Base-by-base conservation (phyloP, 805 yeast genomes). In the Spathaspora gorwiae region DNA sequence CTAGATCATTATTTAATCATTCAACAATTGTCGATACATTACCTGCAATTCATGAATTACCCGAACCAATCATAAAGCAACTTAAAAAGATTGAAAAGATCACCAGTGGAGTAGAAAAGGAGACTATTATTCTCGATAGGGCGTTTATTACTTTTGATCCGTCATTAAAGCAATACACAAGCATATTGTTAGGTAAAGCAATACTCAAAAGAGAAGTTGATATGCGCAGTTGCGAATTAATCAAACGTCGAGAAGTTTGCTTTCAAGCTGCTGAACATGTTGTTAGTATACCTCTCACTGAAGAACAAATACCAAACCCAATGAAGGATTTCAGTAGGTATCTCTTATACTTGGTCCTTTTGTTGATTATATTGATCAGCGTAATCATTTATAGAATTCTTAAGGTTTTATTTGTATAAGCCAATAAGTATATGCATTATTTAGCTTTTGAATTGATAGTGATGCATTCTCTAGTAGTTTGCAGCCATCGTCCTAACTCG, bases 211-310 rank as follows among this genome's bases (percentile, higher is more conserved):
- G 65, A 40, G 66, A 64, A 6, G 54, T 71, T 30, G 47, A 47
- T 19, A 50, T 42, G 2, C 31, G 36, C 7, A 65, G 64, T 24
- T 70, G 75, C 49, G 64, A 58, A 44, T 51, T 70, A 26, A 61
- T 71, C 27, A 56, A 52, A 40, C 54, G 76, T 37, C 51, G 76
- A 41, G 65, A 64, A 11, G 56, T 71, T 6, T 71, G 76, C 39
- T 62, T 54, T 42, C 70, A 59, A 50, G 74, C 75, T 1, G 72
- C 72, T 2, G 73, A 68, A 40, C 66, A 66, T 45, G 72, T 70
- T 26, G 70, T 70, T 12, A 61, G 68, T 48, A 70, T 71, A 30
- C 75, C 75, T 7, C 59, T 70, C 27, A 58, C 66, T 1, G 72
- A 66, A 44, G 26, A 24, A 14, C 37, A 35, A 24, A 9, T 9